phyloP scores from a whole-genome alignment of 805 yeast genomes.

The Ogataea paradorogensis region DNA sequence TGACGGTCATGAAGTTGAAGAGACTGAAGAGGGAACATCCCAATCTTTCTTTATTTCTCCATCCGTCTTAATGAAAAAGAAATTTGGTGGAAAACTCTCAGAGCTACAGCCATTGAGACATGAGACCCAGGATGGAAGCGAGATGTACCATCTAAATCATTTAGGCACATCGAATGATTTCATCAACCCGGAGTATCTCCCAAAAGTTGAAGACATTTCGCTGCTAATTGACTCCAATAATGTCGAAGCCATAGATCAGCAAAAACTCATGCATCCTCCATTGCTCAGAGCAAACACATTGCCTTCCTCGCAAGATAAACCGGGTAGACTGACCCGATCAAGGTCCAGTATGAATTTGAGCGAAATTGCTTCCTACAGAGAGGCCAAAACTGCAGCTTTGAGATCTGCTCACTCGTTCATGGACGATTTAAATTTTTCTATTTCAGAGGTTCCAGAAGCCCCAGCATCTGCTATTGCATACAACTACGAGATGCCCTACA shows the following conservation, averaged over 20 bases:
- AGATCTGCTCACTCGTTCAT: slow-evolving; percentile 17
- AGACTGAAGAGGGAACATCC: slow-evolving; percentile 8
- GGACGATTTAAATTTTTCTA: slow-evolving; percentile 14
- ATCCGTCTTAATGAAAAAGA: slow-evolving; percentile 27
- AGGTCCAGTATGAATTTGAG: slow-evolving; percentile 54
- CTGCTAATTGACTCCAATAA: slow-evolving; percentile 22
- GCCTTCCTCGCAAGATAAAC: slow-evolving; percentile 15
- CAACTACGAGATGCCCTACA: slow-evolving; percentile 4
- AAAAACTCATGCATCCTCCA: slow-evolving; percentile 18
- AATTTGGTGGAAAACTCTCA: slow-evolving; percentile 30
- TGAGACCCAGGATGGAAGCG: slow-evolving; percentile 2
- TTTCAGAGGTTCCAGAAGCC: slow-evolving; percentile 16
- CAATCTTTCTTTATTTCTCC: slow-evolving; percentile 26
- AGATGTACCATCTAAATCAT: slow-evolving; percentile 3
- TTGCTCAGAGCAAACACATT: slow-evolving; percentile 14
- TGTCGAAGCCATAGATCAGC: slow-evolving; percentile 26
- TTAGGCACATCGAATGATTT: slow-evolving; percentile 11
- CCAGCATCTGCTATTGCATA: slow-evolving; percentile 5
- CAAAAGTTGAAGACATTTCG: slow-evolving; percentile 19
- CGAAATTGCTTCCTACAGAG: slow-evolving; percentile 44
- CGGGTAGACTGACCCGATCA: slow-evolving; percentile 36
- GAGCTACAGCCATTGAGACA: slow-evolving; percentile 15
- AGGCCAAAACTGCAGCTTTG: slow-evolving; percentile 30
- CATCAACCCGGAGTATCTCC: slow-evolving; percentile 23
- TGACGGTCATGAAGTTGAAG: not conserved